These are phyloP conservation scores for Trichoderma sp. DNA, from an alignment of 2,329 filamentous ascomycete genomes.

Conservation along the genomic window DNA sequence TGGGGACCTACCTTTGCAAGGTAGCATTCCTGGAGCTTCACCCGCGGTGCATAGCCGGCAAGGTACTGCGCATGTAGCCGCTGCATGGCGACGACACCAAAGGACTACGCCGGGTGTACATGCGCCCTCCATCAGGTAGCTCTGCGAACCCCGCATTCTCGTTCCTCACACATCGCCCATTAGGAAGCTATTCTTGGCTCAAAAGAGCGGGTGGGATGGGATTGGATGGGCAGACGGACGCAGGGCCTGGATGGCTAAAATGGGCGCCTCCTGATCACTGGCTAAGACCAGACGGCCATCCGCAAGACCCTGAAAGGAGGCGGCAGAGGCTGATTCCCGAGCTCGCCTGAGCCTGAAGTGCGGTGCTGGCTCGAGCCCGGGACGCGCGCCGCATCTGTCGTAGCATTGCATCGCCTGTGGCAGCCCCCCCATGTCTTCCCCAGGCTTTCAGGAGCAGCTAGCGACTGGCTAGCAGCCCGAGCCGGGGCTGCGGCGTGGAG, in stretches of 20 bases:
- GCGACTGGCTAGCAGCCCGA: not conserved
- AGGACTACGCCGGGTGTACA: constrained; percentile 1
- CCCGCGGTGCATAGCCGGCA: constrained; percentile 7
- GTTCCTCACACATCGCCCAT: constrained; percentile 11
- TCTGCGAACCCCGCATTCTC: constrained; percentile 19
- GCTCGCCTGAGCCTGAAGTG: constrained; percentile 9
- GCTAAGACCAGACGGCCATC: not conserved
- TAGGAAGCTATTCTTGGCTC: constrained; percentile 23
- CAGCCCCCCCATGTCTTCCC: constrained; percentile 15
- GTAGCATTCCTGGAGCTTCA: constrained; percentile 10
- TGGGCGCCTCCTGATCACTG: constrained; percentile 1
- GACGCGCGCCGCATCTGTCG: constrained; percentile 13
- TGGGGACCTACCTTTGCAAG: constrained; percentile 2
- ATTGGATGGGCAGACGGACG: not conserved
- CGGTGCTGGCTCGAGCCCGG: not conserved
- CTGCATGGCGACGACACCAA: not conserved
- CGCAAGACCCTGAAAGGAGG: not conserved
- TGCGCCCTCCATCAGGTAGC: not conserved
- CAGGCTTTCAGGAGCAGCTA: constrained; percentile 9
- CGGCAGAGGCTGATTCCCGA: constrained; percentile 7
- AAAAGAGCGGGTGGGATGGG: not conserved
- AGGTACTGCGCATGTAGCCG: constrained; percentile 6
- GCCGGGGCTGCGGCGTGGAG: not conserved
- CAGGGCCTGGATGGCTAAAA: constrained; percentile 4
- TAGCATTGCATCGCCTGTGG: constrained; percentile 14